Evolutionary conservation across 2,329 filamentous ascomycete species (phyloP).

Genomic region (Sordariomycetes sp.): DNA sequence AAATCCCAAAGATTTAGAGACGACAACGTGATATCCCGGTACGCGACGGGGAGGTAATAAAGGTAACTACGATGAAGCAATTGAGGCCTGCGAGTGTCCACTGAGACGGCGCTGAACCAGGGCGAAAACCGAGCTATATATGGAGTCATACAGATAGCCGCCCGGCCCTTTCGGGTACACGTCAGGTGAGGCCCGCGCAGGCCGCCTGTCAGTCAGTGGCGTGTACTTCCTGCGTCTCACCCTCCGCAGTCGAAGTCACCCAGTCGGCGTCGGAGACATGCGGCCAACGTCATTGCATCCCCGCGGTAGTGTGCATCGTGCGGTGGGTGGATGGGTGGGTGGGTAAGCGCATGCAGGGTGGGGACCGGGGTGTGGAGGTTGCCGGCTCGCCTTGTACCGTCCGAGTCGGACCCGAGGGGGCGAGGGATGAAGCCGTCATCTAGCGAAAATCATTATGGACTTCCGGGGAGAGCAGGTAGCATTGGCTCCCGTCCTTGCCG

Average conservation of each 20-base stretch:
- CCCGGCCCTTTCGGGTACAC: background rate
- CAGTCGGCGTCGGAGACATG: background rate
- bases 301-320: no score
- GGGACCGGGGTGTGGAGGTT: no score
- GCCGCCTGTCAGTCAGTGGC: background rate
- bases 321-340: no score
- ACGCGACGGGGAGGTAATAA: background rate
- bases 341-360: no score
- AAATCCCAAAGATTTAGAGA: no score
- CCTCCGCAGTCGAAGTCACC: background rate
- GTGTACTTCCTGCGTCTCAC: background rate
- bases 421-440: no score
- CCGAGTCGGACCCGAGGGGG: no score
- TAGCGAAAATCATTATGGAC: background rate
- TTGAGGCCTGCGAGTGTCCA: background rate
- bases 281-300: background rate
- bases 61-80: background rate
- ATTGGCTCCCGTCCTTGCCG: no score
- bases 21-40: no score
- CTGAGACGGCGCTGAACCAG: background rate
- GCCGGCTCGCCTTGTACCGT: no score
- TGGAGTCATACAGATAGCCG: background rate
- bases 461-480: background rate
- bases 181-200: background rate
- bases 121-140: background rate